Percentiles rank a stretch among this genome's conserved stretches.
phyloP scores from a whole-genome alignment of 441 rosid genomes.

The Macaranga tanarius region DNA sequence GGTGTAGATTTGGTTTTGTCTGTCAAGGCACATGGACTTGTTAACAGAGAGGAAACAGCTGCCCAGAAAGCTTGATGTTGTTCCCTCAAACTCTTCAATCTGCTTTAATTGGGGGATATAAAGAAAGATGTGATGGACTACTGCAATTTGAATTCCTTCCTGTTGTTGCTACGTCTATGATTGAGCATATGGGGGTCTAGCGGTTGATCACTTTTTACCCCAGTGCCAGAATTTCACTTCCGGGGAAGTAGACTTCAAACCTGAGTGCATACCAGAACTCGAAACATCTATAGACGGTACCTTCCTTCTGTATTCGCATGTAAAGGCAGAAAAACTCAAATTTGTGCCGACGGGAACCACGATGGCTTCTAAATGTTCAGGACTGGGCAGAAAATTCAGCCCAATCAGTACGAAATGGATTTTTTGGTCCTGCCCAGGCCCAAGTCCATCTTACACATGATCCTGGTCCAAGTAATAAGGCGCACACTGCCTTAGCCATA shows the following conservation, averaged over 20 bases:
- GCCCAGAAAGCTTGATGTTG: slow-evolving; percentile 97
- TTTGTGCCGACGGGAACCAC: slow-evolving; percentile 98
- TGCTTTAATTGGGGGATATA: slow-evolving; percentile 95
- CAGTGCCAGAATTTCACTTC: slow-evolving; percentile 54
- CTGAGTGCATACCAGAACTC: slow-evolving; percentile 54
- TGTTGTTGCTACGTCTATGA: slow-evolving; percentile 63
- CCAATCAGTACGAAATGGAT: slow-evolving; percentile 93
- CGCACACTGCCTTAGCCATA: slow-evolving; percentile 65
- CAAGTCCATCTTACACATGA: slow-evolving; percentile 59
- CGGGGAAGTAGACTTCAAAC: slow-evolving; percentile 57
- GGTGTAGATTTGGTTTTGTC: too few relatives aligned
- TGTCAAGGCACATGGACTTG: too few relatives aligned
- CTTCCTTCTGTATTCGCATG: slow-evolving; percentile 56
- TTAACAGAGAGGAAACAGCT: slow-evolving; percentile 86
- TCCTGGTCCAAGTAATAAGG: slow-evolving; percentile 75
- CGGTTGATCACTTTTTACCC: slow-evolving; percentile 74
- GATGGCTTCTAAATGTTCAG: slow-evolving; percentile 95
- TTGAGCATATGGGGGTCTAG: slow-evolving; percentile 78
- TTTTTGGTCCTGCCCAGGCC: slow-evolving; percentile 64
- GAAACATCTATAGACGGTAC: slow-evolving; percentile 59
- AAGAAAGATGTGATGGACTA: slow-evolving; percentile 98
- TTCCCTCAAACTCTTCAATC: slow-evolving; percentile 97
- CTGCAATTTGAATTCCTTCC: slow-evolving; percentile 91
- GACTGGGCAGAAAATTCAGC: slow-evolving; percentile 99
- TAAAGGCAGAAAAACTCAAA: slow-evolving; percentile 97